Evolutionary conservation across 2,329 filamentous ascomycete genomes (phyloP), one percentile per base, ranked within the genome.

Genomic region (Aspergillus vadensis): DNA sequence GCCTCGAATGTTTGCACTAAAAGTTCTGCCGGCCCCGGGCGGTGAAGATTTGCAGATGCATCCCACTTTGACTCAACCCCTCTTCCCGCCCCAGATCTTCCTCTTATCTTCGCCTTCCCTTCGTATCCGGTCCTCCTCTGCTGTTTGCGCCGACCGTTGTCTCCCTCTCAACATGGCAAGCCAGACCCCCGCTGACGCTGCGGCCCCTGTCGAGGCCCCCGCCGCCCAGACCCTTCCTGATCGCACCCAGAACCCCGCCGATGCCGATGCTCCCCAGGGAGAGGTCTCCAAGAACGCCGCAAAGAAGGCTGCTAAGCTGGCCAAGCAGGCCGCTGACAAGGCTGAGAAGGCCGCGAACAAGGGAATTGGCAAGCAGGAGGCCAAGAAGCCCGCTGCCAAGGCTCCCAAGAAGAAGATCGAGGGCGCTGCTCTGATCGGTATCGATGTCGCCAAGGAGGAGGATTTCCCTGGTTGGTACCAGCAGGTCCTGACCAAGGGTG

Each of bases 401-500:
- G 61, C 74, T n/a, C 63, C 73, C 6, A 79, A 77, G 69, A 84
- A 85, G 74, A 85, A 84, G 78, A 82, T 81, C 50, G 85, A 87
- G 47, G 85, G 85, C 51, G 83, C 84, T 55, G 85, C 84, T 56
- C 75, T 96, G 66, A 96, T 95, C 70, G 93, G 93, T 66, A 97
- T 97, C 72, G 95, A 93, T 65, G 87, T 90, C 62, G 84, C 85
- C 65, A 98, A 97, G 80, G 83, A 89, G 52, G 89, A 91, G 51
- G 92, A 98, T 80, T 95, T 99, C 75, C 85, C 91, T 54, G 88
- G 88, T 78, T 99, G 95, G 95, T 99, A 99, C 80, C 92, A 97
- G 80, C 94, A 99, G 80, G 91, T 98, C 63, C 90, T 99, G 59
- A 88, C 93, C 73, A 99, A 99, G 85, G 91, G 92, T 70, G 92